Conservation (phyloP, 495 filamentous ascomycete genomes). For the Trichocladium uniseriatum region DNA sequence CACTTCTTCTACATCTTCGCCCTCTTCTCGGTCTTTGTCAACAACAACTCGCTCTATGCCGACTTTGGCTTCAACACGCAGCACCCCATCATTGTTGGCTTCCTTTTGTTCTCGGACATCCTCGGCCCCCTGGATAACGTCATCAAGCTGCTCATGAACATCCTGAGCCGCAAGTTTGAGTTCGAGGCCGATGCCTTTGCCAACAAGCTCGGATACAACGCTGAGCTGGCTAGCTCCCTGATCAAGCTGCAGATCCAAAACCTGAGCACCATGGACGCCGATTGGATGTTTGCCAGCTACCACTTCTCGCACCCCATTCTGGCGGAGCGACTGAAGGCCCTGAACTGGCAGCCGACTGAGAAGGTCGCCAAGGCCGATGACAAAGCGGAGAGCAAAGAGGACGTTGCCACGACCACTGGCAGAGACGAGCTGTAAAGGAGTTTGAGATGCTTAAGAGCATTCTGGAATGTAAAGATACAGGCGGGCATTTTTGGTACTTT, state of each 20-base stretch:
- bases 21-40: constrained; percentile 93
- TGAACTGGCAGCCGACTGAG: constrained; percentile 58
- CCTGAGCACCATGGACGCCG: constrained; percentile 95
- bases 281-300: constrained; percentile 95
- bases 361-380: constrained; percentile 38
- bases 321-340: constrained; percentile 79
- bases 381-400: constrained; percentile 20
- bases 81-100: constrained; percentile 89
- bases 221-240: constrained; percentile 72
- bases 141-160: constrained; percentile 91
- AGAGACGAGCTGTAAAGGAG: constrained; percentile 28
- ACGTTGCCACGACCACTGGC: constrained; percentile 27
- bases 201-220: constrained; percentile 71
- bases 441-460: too few species aligned
- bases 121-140: constrained; percentile 84
- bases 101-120: constrained; percentile 92
- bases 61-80: constrained; percentile 83
- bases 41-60: constrained; percentile 81
- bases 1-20: constrained; percentile 96
- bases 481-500: too few species aligned
- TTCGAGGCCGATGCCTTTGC: constrained; percentile 94
- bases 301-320: constrained; percentile 97
- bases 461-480: too few species aligned
- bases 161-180: constrained; percentile 85
- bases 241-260: constrained; percentile 99